Evolutionary conservation across 2,329 filamentous ascomycete species (phyloP), one percentile per base, ranked within the genome.

Genomic region (Alternaria panax): DNA sequence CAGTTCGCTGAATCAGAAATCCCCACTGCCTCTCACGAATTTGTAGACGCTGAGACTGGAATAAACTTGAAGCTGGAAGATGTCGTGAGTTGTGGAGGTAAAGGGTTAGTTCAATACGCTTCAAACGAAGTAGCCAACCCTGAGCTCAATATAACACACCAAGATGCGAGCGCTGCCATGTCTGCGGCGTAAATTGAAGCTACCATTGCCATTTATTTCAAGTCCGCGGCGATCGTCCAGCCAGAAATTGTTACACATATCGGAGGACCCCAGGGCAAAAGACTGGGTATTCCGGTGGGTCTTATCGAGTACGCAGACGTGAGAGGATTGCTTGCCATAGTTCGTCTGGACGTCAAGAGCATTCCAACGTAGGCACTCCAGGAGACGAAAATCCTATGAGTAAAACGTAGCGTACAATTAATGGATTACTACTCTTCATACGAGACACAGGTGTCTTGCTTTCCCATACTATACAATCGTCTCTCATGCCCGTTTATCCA

Each of bases 381-480:
- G 7, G 28, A 7, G 20, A 34, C 30, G 30, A 24, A 22, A 24
- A n/a, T 34, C 32, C 45, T 25, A 16, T 36, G 20, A 7, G 12
- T 36, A 28, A n/a, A 6, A 46, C 7, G 41, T 53, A 30, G 48
- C 22, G 40, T 53, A 28, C 27, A 18, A 57, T 53, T 53, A 47
- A 46, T 53, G 34, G 47, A 53, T 53, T 46, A 53, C 32, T 20
- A 42, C 36, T 32, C 24, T 53, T 34, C 32, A 14, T 3, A 47
- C 42, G 42, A 38, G 48, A 34, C 47, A 41, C 47, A 22, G n/a
- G 16, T 25, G 5, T 11, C 11, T 18, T 38, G 20, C 2, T 24
- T 18, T 11, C 4, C 27, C 41, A 24, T 54, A 47, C 32, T 57
- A 20, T 57, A 57, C 50, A 52, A 43, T 51, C 54, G 36, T 57